Evolutionary conservation across 176 grass and related monocot species (phyloP).

Genomic region (Poa pratensis): DNA sequence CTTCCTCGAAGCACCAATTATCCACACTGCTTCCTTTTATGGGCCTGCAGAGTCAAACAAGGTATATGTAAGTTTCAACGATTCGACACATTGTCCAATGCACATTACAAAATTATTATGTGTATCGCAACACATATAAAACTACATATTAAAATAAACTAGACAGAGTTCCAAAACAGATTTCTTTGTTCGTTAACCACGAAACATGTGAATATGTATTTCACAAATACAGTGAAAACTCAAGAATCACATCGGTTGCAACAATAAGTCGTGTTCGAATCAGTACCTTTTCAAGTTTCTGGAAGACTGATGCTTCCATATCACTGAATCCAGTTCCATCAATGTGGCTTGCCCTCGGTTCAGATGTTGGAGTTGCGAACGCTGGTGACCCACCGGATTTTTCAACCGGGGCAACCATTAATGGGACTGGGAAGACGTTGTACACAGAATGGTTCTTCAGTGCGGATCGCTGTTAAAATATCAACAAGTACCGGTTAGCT

Average conservation of each 20-base stretch:
- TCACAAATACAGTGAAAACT: background rate
- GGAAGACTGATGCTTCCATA: slow-evolving; percentile 75
- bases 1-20: slow-evolving; percentile 37
- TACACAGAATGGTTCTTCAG: slow-evolving; percentile 50
- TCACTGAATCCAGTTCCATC: slow-evolving; percentile 81
- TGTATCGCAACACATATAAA: slow-evolving; percentile 6
- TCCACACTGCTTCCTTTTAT: slow-evolving; percentile 66
- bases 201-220: background rate
- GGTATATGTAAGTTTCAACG: slow-evolving; percentile 20
- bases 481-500: slow-evolving; percentile 22
- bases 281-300: slow-evolving; percentile 87
- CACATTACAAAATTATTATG: background rate
- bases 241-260: background rate
- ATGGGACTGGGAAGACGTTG: slow-evolving; percentile 60
- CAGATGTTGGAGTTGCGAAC: slow-evolving; percentile 48
- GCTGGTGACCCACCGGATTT: slow-evolving; percentile 41
- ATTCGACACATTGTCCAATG: background rate
- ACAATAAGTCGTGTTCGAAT: background rate
- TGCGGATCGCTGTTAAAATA: slow-evolving; percentile 55
- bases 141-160: background rate
- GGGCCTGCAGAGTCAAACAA: slow-evolving; percentile 49
- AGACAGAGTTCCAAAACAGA: background rate
- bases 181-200: too few species aligned
- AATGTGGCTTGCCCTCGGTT: slow-evolving; percentile 51
- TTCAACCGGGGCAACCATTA: slow-evolving; percentile 76